Evolutionary conservation across 2,329 filamentous ascomycete genomes (phyloP), one percentile per base, ranked within the genome.

Genomic region (Colletotrichum nymphaeae): DNA sequence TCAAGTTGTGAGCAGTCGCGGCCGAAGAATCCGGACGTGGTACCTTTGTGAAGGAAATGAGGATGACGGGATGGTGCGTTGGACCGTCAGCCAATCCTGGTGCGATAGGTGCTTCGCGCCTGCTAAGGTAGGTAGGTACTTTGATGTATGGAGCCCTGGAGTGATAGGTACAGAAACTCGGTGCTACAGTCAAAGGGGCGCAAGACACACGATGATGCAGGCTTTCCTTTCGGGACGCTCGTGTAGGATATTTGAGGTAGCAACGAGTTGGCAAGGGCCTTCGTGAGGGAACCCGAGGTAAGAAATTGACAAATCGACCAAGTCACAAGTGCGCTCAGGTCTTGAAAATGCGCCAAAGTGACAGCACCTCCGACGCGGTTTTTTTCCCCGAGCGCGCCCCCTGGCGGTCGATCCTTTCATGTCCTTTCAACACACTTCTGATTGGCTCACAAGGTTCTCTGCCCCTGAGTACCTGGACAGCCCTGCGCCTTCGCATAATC

Each of bases 321-420:
- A 42, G 37, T 42, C 37, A 42, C 37, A 63, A 55, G 19, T 65
- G 53, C 63, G 63, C 52, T 65, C 63, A 57, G 63, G 62, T 55
- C 37, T 14, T 35, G 14, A 53, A 53, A 63, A 12, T 35, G 60
- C 26, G 49, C 62, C 62, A 30, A 55, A 63, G 42, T 63, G 62
- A 65, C 63, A 65, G 56, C 16, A 60, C 46, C 26, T 62, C 49
- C 28, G 69, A 68, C 57, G 69, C 64, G 46, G 56, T 55, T 66
- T 56, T 35, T 62, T 30, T 55, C 69, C 28, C 56, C 63, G 56
- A 71, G 64, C 69, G 68, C 49, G 57, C 30, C 56, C 64, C 64
- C 69, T 62, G 46, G 35, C 49, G 24, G 49, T 42, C 46, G 19
- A 22, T 12, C 53, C n/a, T 28, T 9, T 28, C 28, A n/a, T 53